A percentile compares a stretch with the other conserved stretches of the same genome.
phyloP scores from a whole-genome alignment of 1,139 yeast species.

The Taiozyma sp. region DNA sequence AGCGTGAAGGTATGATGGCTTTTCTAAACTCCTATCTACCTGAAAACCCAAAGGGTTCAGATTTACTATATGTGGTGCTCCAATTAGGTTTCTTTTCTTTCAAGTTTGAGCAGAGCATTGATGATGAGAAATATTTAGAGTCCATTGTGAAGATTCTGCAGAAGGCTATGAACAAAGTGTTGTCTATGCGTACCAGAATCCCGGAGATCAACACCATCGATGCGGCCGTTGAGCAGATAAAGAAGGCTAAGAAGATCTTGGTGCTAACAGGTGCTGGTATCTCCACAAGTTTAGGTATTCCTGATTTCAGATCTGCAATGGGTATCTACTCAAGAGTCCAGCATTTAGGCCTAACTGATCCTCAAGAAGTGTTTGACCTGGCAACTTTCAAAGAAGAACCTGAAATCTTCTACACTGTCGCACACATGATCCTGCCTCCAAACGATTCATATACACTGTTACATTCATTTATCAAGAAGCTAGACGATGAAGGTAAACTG shows the following conservation, averaged over 20 bases:
- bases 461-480: conserved; percentile 73
- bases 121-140: conserved; percentile 41
- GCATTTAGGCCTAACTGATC: conserved; percentile 75
- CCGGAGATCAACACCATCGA: conserved; percentile 52
- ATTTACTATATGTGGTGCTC: conserved; percentile 12
- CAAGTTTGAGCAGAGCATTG: conserved; percentile 27
- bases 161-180: conserved; percentile 57
- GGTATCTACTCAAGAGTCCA: conserved; percentile 79
- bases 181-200: conserved; percentile 48
- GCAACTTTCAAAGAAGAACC: conserved; percentile 76
- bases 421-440: conserved; percentile 84
- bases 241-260: conserved; percentile 55
- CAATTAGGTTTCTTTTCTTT: conserved; percentile 21
- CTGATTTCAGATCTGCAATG: conserved; percentile 87
- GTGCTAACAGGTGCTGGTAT: conserved; percentile 97
- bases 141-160: conserved; percentile 48
- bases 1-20: conserved; percentile 52
- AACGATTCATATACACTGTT: conserved; percentile 73
- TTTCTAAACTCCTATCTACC: conserved; percentile 62
- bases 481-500: conserved; percentile 76
- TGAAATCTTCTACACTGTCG: conserved; percentile 77
- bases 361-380: conserved; percentile 90
- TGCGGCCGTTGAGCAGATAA: conserved; percentile 52
- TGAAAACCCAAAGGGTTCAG: conserved; percentile 46
- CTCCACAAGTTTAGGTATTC: conserved; percentile 88